Base-by-base conservation (phyloP, 495 filamentous ascomycete species). In the Monascus purpureus region DNA sequence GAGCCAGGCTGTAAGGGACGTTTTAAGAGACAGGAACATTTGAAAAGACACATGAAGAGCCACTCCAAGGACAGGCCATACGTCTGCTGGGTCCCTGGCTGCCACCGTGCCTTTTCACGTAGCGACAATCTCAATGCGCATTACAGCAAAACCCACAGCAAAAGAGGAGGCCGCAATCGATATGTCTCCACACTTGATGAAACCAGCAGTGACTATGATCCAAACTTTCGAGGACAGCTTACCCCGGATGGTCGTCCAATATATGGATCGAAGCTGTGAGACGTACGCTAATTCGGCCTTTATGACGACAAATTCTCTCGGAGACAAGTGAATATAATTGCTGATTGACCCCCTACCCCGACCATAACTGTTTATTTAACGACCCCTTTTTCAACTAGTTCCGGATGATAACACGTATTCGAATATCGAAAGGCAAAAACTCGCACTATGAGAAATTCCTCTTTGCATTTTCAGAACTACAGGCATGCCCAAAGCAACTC, bases 1-100 rank as follows among this genome's bases (percentile, higher is more conserved):
- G 51, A 64, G 20, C 53, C 53, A 6, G 55, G 52, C 9, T 72
- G 63, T 43, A 63, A 65, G 39, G 61, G 56, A 0, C 53, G 56
- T 1, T 75, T 76, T 44, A 73, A 73, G 50, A 48, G 74, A 28
- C 67, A 69, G 22, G 75, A 80, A 36, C 75, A 80, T 36, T 47
- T 78, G 1, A 77, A 76, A 49, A 59, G 75, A 11, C 77, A 82
- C 43, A 65, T 68, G 45, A 61, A 64, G 38, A 72, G 65, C 24
- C 70, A 74, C 31, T 71, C 68, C 9, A 60, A 62, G 35, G 68
- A 72, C 33, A 68, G 60, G 37, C 70, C 70, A 9, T 57, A 61
- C 47, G 50, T 63, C 1, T 65, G 60, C 35, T 64, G 57, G 59
- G 60, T 63, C 3, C 57, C 58, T 2, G 62, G 49, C 3, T 67